Percentiles rank a stretch among this genome's conserved stretches.
phyloP scores from a whole-genome alignment of 148 eudicot species.

The Rhododendron henanense region DNA sequence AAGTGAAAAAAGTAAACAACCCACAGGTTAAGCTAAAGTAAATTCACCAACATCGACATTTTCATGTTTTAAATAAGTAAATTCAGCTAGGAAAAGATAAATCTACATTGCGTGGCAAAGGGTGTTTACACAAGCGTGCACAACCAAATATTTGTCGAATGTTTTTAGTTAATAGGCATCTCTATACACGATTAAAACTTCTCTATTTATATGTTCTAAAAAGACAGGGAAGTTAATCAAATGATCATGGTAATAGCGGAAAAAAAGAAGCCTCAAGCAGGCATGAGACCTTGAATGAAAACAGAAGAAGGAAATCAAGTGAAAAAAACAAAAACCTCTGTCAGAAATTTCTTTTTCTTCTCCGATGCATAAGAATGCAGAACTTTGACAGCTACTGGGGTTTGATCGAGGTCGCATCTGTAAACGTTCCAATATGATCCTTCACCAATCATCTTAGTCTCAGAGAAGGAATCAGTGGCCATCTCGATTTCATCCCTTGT shows the following conservation, averaged over 20 bases:
- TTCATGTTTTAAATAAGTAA: not conserved
- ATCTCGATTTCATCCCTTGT: constrained; percentile 46
- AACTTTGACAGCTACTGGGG: constrained; percentile 75
- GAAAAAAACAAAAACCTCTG: constrained; percentile 42
- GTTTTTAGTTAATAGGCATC: not conserved
- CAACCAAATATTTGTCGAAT: not conserved
- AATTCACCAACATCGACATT: not conserved
- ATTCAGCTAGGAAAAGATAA: not conserved
- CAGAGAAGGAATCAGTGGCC: constrained; percentile 61
- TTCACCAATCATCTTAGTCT: constrained; percentile 61
- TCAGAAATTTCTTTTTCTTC: constrained; percentile 66
- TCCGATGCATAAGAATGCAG: constrained; percentile 55
- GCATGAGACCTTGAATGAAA: constrained; percentile 2
- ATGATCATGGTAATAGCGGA: constrained; percentile 1
- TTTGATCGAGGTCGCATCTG: constrained; percentile 65
- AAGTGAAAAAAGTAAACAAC: not conserved
- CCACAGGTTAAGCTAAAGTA: not conserved
- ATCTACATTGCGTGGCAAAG: not conserved
- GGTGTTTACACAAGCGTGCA: not conserved
- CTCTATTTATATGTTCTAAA: not conserved
- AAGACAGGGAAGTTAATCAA: not conserved
- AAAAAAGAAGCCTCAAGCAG: not conserved
- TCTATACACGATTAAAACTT: not conserved
- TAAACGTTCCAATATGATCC: constrained; percentile 81
- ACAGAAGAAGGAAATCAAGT: not conserved